Evolutionary conservation across 2,329 filamentous ascomycete genomes (phyloP), one percentile per base, ranked within the genome.

Genomic region (Colletotrichum navitas): DNA sequence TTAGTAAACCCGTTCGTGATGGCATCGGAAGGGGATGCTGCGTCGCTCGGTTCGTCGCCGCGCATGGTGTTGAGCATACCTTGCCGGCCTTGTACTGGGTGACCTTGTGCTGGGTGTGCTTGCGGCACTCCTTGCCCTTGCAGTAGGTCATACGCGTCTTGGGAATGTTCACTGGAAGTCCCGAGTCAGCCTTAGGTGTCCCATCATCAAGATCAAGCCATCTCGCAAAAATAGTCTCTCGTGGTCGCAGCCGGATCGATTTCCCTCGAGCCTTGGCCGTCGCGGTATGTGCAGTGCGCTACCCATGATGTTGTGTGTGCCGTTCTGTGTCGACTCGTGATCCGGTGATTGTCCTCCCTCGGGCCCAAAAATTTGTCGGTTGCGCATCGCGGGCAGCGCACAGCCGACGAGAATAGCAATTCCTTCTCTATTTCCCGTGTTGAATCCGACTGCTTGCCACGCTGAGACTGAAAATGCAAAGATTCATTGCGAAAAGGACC

Each of bases 61-160:
- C 67, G 69, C 71, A 71, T 63, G 61, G 61, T 34, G 60, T 65
- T 60, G 39, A 45, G 58, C 68, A 75, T 65, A 92, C 91, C 91
- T 97, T 97, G 86, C 94, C 94, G 83, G 94, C 93, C 90, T 97
- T 97, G 92, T 97, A 97, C 88, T 97, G 94, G 80, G 94, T 96
- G 83, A 96, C 93, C 89, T 94, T 94, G 90, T 95, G 93, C 85
- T 94, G 91, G 82, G 92, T 94, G 90, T 95, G 93, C 88, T 94
- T 94, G 82, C 89, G 90, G 93, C 94, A 97, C 83, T 94, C 91
- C 90, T 93, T 95, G 89, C 93, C 93, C 90, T 97, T 97, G 94
- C 94, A 97, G 89, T 94, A 97, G 86, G 95, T 97, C 89, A 94
- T 93, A 85, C 94, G 92, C 85, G 94, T 97, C 90, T 97, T 97